Base-by-base conservation (phyloP, 2,329 filamentous ascomycete species). In the Paramyrothecium sp. region DNA sequence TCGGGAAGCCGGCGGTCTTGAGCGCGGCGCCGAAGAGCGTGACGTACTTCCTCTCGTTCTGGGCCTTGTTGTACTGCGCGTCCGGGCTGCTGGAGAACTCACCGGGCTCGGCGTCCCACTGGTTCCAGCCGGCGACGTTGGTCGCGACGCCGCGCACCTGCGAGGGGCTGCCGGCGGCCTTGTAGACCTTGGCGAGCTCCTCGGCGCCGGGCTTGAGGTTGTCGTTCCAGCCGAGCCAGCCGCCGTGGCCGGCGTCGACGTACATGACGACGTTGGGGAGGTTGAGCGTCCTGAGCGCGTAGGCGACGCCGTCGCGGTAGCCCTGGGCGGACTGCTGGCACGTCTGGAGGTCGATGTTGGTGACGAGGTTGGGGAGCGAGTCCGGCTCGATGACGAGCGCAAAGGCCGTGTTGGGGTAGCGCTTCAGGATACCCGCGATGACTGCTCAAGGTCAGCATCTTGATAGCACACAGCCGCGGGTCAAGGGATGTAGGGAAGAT, bases 21-120 rank as follows among this genome's bases (percentile, higher is more conserved):
- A 91, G 82, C 22, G 87, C 82, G 4, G 84, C 80, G 8, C 86
- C 85, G 65, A 95, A 86, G 56, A 88, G 89, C 51, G 78, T 67
- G 41, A 82, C 75, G 72, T 86, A 92, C 69, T 80, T 81, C 58
- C 68, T 79, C 65, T 78, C 77, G 62, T 86, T 83, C 62, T 81
- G 83, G 65, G 78, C 75, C 57, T 70, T 64, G 71, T 83, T 80
- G 65, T 53, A 53, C 26, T 53, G 51, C 7, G 17, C 51, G 22
- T 53, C 51, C 16, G 51, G 49, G 16, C 5, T 16, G 20, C 33
- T 53, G 51, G 51, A 16, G 30, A 53, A 53, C 30, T 53, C 51
- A n/a, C 51, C 51, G 2, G 51, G 51, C 17, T 19, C 51, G 51
- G 51, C 51, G 30, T 53, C 74, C 51, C 76, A 82, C 30, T 67